These are phyloP conservation scores for Mortierella sp. DNA, from an alignment of 371 early-diverging fungal genomes.

Conservation along the genomic window DNA sequence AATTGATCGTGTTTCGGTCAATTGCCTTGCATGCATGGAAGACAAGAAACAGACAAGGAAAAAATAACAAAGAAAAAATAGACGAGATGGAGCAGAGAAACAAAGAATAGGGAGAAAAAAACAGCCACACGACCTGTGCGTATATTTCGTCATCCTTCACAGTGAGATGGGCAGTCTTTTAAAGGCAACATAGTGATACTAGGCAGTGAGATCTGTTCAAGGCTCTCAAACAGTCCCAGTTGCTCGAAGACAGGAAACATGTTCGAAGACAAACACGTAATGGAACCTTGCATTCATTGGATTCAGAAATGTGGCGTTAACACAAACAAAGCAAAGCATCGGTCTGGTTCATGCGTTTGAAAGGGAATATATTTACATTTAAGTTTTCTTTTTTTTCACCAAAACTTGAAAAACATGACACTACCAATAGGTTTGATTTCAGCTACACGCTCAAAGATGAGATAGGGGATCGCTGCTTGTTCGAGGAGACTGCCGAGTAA, in stretches of 20 bases:
- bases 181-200: neutral
- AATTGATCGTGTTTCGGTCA: too few relatives aligned
- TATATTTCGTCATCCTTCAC: conserved; percentile 4
- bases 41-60: neutral
- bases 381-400: neutral
- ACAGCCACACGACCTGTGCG: neutral
- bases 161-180: neutral
- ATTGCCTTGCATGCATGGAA: neutral
- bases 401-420: neutral
- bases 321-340: too few relatives aligned
- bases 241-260: conserved; percentile 28
- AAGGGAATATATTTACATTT: too few relatives aligned
- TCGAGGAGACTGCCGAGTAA: conserved; percentile 19
- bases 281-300: too few relatives aligned
- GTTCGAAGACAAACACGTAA: conserved; percentile 21
- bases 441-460: conserved; percentile 20
- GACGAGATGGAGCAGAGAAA: too few relatives aligned
- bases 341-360: too few relatives aligned
- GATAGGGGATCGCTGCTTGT: conserved; percentile 16
- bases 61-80: neutral
- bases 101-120: too few relatives aligned
- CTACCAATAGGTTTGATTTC: conserved; percentile 17
- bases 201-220: neutral
- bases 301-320: too few relatives aligned
- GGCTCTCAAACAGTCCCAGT: conserved; percentile 21